Base-by-base conservation (phyloP, 495 filamentous ascomycete species). In the Chlorociboria aeruginascens region DNA sequence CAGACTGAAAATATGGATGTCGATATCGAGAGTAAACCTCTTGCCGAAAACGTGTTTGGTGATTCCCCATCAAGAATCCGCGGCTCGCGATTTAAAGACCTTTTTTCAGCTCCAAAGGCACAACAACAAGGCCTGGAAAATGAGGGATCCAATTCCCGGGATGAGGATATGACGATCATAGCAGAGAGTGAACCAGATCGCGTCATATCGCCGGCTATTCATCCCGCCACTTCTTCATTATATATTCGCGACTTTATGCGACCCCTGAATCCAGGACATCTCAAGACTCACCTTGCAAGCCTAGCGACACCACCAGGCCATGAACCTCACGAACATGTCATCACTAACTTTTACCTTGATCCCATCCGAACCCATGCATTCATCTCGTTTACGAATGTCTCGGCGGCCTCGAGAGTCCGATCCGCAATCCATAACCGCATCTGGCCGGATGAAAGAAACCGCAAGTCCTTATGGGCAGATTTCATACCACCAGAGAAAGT, bases 171-270 rank as follows among this genome's bases (percentile, higher is more conserved):
- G 20, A 25, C 4, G 20, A 4, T 25, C 20, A 25, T 25, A 4
- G 37, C 10, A 30, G 16, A 49, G 6, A 46, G 49, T 39, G 57
- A 54, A 16, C 48, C 51, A 36, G 54, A 55, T 43, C 51, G 52
- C 12, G 54, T 68, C 17, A 71, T 83, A 29, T 68, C 69, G 39
- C 82, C 89, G 9, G 78, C 89, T 3, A 63, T 84, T 25, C 92
- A 97, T 66, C 77, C 83, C 9, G 87, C 87, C 2, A 98, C 92
- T 6, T 61, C 82, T 31, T 80, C 86, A 35, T 69, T 98, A 40
- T 98, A 96, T 67, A 93, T 98, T 57, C 82, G 83, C 56, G 79
- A 94, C 54, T 75, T 98, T 39, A 89, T 93, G 80, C 78, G 92
- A 36, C 92, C 92, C 12, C 70, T 98, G 8, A 83, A 83, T 51